Evolutionary conservation across 331 rosid genomes (phyloP).

Genomic region (Erythrophleum ivorense): DNA sequence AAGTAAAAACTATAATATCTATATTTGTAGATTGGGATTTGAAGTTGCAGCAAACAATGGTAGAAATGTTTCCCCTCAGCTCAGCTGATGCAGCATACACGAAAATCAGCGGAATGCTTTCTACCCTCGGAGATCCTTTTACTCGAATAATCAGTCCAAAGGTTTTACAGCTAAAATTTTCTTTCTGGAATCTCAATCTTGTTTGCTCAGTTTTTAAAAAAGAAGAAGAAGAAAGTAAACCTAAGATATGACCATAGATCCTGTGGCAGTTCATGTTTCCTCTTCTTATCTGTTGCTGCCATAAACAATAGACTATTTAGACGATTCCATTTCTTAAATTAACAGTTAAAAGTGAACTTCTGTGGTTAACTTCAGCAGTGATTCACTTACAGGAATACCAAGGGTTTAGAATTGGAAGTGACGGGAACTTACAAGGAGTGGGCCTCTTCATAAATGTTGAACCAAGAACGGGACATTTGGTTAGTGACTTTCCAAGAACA

Average conservation of each 20-base stretch:
- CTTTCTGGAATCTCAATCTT: constrained; percentile 31
- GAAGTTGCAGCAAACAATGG: constrained; percentile 97
- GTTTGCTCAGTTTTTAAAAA: neutral
- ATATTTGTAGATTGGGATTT: constrained; percentile 82
- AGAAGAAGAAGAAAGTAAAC: neutral
- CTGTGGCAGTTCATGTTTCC: constrained; percentile 4
- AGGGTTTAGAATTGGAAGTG: constrained; percentile 89
- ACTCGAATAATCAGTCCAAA: constrained; percentile 92
- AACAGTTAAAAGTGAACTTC: constrained; percentile 10
- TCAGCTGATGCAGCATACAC: constrained; percentile 90
- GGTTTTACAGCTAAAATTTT: constrained; percentile 49
- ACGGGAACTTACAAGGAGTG: constrained; percentile 90
- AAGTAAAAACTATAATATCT: neutral
- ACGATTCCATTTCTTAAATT: constrained; percentile 1
- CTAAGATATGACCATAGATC: constrained; percentile 17
- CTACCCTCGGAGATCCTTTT: constrained; percentile 98
- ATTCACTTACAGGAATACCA: constrained; percentile 76
- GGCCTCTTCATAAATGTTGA: constrained; percentile 87
- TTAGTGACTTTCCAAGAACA: constrained; percentile 44
- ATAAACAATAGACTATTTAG: constrained; percentile 3
- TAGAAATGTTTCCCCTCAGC: constrained; percentile 90
- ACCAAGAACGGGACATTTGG: constrained; percentile 92
- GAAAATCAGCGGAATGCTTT: constrained; percentile 93
- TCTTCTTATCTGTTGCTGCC: constrained; percentile 18
- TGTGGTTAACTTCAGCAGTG: constrained; percentile 27